Evolutionary conservation across 768 basidiomycete genomes (phyloP), one percentile per base, ranked within the genome.

Genomic region (Suillus paluster): DNA sequence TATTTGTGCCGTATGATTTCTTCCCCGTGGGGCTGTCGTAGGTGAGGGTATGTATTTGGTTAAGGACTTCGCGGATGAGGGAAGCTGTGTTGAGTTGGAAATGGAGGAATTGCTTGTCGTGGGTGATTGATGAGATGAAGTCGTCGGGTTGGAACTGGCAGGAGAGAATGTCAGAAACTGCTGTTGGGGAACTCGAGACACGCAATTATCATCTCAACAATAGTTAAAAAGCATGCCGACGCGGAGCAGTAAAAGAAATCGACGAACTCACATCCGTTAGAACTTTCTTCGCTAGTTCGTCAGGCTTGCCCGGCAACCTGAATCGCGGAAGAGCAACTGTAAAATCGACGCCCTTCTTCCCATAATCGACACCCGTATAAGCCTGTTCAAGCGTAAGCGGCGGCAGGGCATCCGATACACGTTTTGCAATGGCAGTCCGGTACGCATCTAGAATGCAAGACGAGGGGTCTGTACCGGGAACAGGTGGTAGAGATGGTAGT

Each of bases 321-420:
- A 96, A 98, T 64, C 96, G 85, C n/a, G 95, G 92, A 54, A 98
- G 75, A 1, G 97, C 95, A 21, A 98, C 85, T 0, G 91, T 91
- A 67, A 97, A 95, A 77, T 99, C 97, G 48, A 84, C 88, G n/a
- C 92, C 94, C 76, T 96, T 96, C 78, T 96, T 94, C 39, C 92
- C 94, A 65, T 90, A 92, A 72, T 95, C 91, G 1, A 97, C 90
- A 23, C 92, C 95, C 25, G 83, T 73, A 75, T 92, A 97, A 0
- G 88, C 94, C 69, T 92, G 86, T 44, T 92, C 91, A 30, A 94
- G 63, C 0, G 89, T 81, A 57, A 97, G 76, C 3, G 77, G 75
- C 33, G 87, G 86, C 8, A 94, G 76, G 0, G 86, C 83, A 56
- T 90, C 86, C 9, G 87, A 84, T 33, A 94, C 71, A 63, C 84